Evolutionary conservation across 441 rosid genomes (phyloP), one percentile per base, ranked within the genome.

Genomic region (Populus hybrid): DNA sequence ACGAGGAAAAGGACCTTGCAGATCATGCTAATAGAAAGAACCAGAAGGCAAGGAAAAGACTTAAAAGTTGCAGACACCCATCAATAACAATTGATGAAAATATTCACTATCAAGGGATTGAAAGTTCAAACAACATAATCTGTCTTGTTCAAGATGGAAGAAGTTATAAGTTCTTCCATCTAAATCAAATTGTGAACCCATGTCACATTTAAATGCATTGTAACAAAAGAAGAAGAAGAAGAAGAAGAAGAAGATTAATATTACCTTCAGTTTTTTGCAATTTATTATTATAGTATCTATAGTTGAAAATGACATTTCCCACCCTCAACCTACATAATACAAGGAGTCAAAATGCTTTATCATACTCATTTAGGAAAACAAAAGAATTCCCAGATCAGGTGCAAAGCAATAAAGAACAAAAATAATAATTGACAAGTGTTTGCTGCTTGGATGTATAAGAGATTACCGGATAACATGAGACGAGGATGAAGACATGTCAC

Each of bases 231-330:
- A 57, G 80, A 67, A 73, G 50, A 67, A 72, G 74, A 42, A 67
- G 36, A 42, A 40, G 1, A 21, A 59, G 80, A 68, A 73, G 50
- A 67, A 72, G 74, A 65, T 73, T 64, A 71, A 78, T 46, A 63
- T 79, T 91, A 97, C 99, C 98, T 97, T 97, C 98, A 71, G 97
- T 93, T 82, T 91, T 90, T 79, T 89, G 98, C 82, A 94, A 83
- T 84, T 91, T 88, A 84, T 97, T 94, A 88, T 93, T 89, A 86
- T 90, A 92, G 81, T 97, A 97, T 78, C 91, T 89, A 83, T 97
- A 97, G 86, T 90, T 93, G 87, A 94, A 97, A 75, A 94, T 90
- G 68, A 97, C 99, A 85, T 97, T 97, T 78, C 98, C 91, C 69
- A 92, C 89, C 82, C 98, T 89, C 90, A 97, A 89, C 94, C 99